Evolutionary conservation across 2,329 filamentous ascomycete species (phyloP), one percentile per base, ranked within the genome.

Genomic region (Calonectria honghensis): DNA sequence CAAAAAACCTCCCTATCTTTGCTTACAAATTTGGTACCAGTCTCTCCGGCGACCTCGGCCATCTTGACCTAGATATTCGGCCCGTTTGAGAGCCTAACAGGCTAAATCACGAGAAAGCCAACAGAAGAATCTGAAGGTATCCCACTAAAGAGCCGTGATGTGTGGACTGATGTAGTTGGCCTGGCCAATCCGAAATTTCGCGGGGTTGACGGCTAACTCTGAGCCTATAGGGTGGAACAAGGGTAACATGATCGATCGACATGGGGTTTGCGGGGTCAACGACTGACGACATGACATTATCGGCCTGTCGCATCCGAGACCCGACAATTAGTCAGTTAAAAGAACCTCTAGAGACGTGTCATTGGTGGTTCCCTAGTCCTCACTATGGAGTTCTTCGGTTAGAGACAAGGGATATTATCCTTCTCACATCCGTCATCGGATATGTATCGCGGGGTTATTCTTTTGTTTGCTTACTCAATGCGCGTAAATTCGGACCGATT

Each of bases 141-240:
- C 27, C 20, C 6, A 0, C 20, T n/a, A 24, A n/a, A 24, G 13
- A 3, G 14, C n/a, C n/a, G 54, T 37, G 32, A 59, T 35, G 35
- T 59, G 31, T 37, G 54, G 54, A 37, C 54, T 59, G 32, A 59
- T 39, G 32, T 14, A 14, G 9, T 27, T 59, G n/a, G 13, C 24
- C 24, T 37, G 6, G 32, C 7, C n/a, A 27, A 59, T 27, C 54
- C 20, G 32, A 59, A 3, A 59, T n/a, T 59, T 59, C 54, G 54
- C 54, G 32, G 54, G 32, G 54, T 59, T 37, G 54, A 37, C 54
- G 32, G 54, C 54, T 39, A 59, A 59, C 32, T 37, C 10, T 14
- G 6, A 59, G 54, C 54, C 54, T 59, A 59, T 59, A 59, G 54
- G 54, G 32, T 20, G 31, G 20, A 16, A 32, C 54, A 37, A n/a